Evolutionary conservation across 176 grass and related monocot species (phyloP), one percentile per base, ranked within the genome.

Genomic region (Oryza meyeriana): DNA sequence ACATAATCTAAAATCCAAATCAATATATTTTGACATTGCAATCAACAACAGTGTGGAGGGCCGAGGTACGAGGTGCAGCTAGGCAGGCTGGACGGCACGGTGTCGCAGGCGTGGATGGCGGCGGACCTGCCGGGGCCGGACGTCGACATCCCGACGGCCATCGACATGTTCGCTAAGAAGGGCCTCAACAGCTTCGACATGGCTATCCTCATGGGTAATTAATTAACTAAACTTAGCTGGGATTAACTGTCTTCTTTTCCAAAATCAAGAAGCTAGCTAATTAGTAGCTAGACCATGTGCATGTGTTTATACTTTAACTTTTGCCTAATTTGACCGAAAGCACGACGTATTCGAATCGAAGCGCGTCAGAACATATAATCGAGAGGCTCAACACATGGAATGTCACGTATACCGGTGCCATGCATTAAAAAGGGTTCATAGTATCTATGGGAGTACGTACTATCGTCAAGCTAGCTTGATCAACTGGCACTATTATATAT

Each of bases 181-280:
- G 92, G 90, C 26, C 70, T 98, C 63, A 88, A 44, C 81, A 64
- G 52, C 32, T 68, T 73, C 25, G 92, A 98, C 71, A 93, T 89
- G 90, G 88, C 80, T 79, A 77, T 91, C 68, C 95, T 98, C 4
- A 87, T 95, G 70, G 94, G 94, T 94, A 94, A 16, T 8, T 55
- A 20, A 3, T 4, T 22, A n/a, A 57, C 5, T 2, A 16, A 50
- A 17, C 45, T 18, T 55, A 55, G 22, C 50, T 22, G 16, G 22
- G 6, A 55, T 52, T 55, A 55, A 55, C 14, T 22, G 50, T 22
- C 18, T 22, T 22, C 0, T 55, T 55, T 55, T 55, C 5, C 50
- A 55, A 55, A 55, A 55, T 55, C 18, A n/a, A 55, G 50, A 22
- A 55, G 6, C 44, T 17, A 17, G 42, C 32, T 40, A 12, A 4